Conservation (phyloP, 2,329 filamentous ascomycete genomes). For the Beauveria varroae region DNA sequence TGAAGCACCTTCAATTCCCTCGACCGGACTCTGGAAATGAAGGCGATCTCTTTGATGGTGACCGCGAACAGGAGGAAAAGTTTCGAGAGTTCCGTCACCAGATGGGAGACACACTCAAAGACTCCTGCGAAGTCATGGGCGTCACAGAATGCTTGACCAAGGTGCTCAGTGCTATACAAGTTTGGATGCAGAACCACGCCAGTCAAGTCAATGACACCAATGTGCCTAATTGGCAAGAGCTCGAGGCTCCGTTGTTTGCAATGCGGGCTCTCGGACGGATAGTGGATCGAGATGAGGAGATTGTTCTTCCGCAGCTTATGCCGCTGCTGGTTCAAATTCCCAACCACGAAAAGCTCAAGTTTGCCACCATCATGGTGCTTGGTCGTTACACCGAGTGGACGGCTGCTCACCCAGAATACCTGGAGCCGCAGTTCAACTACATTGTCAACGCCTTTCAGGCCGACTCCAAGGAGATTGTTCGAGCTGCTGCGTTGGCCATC, state of each 20-base stretch:
- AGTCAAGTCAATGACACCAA: conserved; percentile 62
- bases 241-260: conserved; percentile 91
- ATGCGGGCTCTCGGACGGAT: conserved; percentile 95
- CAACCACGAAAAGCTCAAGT: conserved; percentile 93
- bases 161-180: conserved; percentile 75
- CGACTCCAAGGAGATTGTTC: conserved; percentile 80
- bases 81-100: conserved; percentile 94
- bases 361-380: conserved; percentile 96
- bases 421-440: conserved; percentile 90
- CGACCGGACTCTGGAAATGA: conserved; percentile 65
- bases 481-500: conserved; percentile 87
- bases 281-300: conserved; percentile 82
- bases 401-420: conserved; percentile 81
- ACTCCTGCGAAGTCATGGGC: conserved; percentile 93
- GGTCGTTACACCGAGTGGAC: conserved; percentile 98
- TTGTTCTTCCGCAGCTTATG: conserved; percentile 85
- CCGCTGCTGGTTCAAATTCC: conserved; percentile 91
- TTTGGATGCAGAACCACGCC: conserved; percentile 81
- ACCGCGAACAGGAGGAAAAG: conserved; percentile 91
- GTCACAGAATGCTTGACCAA: conserved; percentile 87
- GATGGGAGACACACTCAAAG: conserved; percentile 97
- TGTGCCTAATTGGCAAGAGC: conserved; percentile 91
- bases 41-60: conserved; percentile 85
- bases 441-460: conserved; percentile 90
- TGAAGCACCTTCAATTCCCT: conserved; percentile 84